Percentiles rank a stretch among this genome's conserved stretches.
Evolutionary conservation across 208 protist species (phyloP).

Genomic region (Leishmania arabica): DNA sequence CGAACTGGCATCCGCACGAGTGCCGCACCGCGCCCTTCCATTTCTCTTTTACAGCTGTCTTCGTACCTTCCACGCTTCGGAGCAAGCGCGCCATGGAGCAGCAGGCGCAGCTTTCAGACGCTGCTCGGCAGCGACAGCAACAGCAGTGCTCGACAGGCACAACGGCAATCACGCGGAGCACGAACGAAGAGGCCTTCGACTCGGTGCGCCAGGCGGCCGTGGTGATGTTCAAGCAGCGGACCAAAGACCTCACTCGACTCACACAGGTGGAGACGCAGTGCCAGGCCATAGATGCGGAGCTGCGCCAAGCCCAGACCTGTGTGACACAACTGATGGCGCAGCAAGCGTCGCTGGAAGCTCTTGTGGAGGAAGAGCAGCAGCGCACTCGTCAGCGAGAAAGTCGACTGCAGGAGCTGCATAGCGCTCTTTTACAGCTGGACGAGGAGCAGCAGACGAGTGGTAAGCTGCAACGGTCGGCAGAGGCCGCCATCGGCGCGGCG

Average conservation of each 20-base stretch:
- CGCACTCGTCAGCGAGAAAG: constrained; percentile 46
- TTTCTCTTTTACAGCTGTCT: background rate
- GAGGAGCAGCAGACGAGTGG: constrained; percentile 48
- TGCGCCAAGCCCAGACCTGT: constrained; percentile 34
- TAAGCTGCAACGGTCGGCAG: constrained; percentile 39
- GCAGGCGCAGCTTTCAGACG: constrained; percentile 2
- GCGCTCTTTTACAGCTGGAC: constrained; percentile 50
- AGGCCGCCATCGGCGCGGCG: constrained; percentile 32
- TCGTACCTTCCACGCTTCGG: background rate
- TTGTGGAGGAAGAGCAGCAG: constrained; percentile 59
- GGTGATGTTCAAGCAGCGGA: constrained; percentile 84
- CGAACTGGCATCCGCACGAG: background rate
- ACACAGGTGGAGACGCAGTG: constrained; percentile 36
- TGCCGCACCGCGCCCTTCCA: background rate
- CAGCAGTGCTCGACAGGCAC: background rate
- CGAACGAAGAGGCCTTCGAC: constrained; percentile 55
- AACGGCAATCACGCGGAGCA: background rate
- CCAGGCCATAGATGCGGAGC: constrained; percentile 23
- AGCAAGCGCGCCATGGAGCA: constrained; percentile 3
- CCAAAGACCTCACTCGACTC: constrained; percentile 78
- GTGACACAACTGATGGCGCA: constrained; percentile 46
- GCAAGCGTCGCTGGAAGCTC: constrained; percentile 55
- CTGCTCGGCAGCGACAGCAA: constrained; percentile 6
- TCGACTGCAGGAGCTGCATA: constrained; percentile 51
- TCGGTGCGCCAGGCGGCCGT: constrained; percentile 70